Evolutionary conservation across 345 rosid species (phyloP).

Genomic region (Citrus mangshanensis): DNA sequence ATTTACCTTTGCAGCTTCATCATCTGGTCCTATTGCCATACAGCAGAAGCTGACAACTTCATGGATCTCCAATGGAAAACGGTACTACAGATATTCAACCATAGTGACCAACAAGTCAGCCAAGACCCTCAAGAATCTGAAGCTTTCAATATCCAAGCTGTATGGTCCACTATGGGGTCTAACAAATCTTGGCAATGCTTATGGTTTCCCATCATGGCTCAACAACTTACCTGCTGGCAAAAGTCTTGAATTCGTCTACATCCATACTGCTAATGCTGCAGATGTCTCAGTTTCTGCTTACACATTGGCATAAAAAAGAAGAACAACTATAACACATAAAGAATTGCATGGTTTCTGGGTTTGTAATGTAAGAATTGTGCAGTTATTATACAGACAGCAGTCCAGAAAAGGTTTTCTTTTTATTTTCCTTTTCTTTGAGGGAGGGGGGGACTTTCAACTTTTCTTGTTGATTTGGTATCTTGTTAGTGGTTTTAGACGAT

Average conservation of each 20-base stretch:
- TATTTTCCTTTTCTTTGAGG: slow-evolving; percentile 24
- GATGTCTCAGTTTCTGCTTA: slow-evolving; percentile 70
- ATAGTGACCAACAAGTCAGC: slow-evolving; percentile 70
- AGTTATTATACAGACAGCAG: slow-evolving; percentile 37
- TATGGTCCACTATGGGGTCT: slow-evolving; percentile 98
- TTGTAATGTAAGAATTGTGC: slow-evolving; percentile 51
- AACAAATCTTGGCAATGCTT: slow-evolving; percentile 47
- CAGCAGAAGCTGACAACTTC: slow-evolving; percentile 73
- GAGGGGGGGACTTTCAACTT: slow-evolving; percentile 20
- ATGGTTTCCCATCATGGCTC: slow-evolving; percentile 76
- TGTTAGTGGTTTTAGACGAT: slow-evolving; percentile 31
- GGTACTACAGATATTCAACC: slow-evolving; percentile 81
- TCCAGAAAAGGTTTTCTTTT: slow-evolving; percentile 32
- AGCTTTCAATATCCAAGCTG: slow-evolving; percentile 69
- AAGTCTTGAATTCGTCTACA: slow-evolving; percentile 84
- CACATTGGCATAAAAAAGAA: slow-evolving; percentile 51
- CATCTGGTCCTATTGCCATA: slow-evolving; percentile 58
- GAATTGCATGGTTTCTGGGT: slow-evolving; percentile 27
- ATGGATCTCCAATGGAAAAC: slow-evolving; percentile 69
- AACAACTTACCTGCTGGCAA: slow-evolving; percentile 62
- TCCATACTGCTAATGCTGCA: slow-evolving; percentile 72
- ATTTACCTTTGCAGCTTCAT: slow-evolving; percentile 38
- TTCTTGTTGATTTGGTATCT: slow-evolving; percentile 26
- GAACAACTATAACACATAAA: slow-evolving; percentile 12
- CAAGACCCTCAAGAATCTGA: slow-evolving; percentile 57